These are phyloP conservation scores for Blastocystis sp. DNA, from an alignment of 352 stramenopile species.

Conservation along the genomic window DNA sequence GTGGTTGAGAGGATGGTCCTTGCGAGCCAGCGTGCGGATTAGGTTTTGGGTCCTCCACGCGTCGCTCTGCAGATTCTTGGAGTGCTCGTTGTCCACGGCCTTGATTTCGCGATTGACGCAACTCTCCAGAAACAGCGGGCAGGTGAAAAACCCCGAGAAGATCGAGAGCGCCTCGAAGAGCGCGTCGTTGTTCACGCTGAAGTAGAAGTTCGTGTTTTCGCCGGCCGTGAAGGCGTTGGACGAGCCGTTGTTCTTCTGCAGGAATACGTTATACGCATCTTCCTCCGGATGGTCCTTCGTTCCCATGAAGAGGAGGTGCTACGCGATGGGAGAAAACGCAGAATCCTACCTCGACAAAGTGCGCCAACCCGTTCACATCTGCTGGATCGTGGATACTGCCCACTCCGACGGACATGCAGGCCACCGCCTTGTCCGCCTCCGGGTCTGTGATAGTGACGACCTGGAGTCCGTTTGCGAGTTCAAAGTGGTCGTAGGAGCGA, in stretches of 20 bases:
- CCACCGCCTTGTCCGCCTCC: conserved; percentile 76
- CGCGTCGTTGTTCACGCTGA: conserved; percentile 68
- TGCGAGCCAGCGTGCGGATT: neutral
- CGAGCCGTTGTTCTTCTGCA: conserved; percentile 76
- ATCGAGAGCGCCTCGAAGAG: conserved; percentile 78
- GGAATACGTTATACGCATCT: conserved; percentile 76
- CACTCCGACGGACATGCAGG: conserved; percentile 76
- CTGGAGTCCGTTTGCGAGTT: conserved; percentile 76
- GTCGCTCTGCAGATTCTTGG: conserved; percentile 77
- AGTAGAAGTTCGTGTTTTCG: conserved; percentile 76
- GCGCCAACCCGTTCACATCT: conserved; percentile 76
- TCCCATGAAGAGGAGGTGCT: conserved; percentile 78
- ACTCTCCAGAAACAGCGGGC: conserved; percentile 76
- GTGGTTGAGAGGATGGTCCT: conserved; percentile 51
- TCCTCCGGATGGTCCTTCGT: conserved; percentile 77
- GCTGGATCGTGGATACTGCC: conserved; percentile 77
- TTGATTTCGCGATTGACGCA: conserved; percentile 78
- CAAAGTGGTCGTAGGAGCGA: conserved; percentile 75
- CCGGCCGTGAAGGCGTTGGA: conserved; percentile 76
- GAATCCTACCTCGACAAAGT: conserved; percentile 76
- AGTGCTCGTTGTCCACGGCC: conserved; percentile 79
- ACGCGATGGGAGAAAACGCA: neutral
- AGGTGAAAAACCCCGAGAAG: conserved; percentile 75
- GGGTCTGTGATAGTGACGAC: conserved; percentile 76
- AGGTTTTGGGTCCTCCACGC: conserved; percentile 33